phyloP scores from a whole-genome alignment of 768 basidiomycete species.

The Kwoniella mangroviensis region DNA sequence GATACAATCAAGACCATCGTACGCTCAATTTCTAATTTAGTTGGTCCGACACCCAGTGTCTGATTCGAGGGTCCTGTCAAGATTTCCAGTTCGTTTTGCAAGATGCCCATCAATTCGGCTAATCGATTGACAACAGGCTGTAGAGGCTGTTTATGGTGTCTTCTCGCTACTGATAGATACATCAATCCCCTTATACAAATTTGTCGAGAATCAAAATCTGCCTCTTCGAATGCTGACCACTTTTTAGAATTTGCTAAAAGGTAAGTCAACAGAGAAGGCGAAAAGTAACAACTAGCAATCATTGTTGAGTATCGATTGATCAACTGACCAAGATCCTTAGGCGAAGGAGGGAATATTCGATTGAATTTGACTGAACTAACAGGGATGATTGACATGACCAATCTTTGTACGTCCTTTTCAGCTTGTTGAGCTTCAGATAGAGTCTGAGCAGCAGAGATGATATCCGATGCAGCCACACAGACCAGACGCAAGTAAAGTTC shows the following conservation, averaged over 20 bases:
- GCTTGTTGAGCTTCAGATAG: constrained; percentile 55
- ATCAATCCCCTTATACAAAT: constrained; percentile 76
- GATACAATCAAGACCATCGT: constrained; percentile 66
- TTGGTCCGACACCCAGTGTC: constrained; percentile 24
- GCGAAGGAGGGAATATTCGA: constrained; percentile 62
- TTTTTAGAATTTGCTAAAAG: constrained; percentile 70
- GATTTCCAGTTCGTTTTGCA: constrained; percentile 63
- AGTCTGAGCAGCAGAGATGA: constrained; percentile 38
- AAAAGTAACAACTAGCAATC: constrained; percentile 72
- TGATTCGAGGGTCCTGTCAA: constrained; percentile 20
- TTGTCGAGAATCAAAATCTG: constrained; percentile 68
- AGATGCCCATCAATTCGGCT: constrained; percentile 64
- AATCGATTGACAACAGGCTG: constrained; percentile 69
- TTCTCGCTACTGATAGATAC: constrained; percentile 69
- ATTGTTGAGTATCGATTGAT: constrained; percentile 80
- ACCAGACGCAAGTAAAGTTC: constrained; percentile 81
- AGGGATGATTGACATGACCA: constrained; percentile 74
- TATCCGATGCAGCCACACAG: constrained; percentile 65
- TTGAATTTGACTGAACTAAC: constrained; percentile 72
- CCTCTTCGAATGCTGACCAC: constrained; percentile 71
- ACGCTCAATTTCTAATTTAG: constrained; percentile 54
- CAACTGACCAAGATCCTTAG: constrained; percentile 71
- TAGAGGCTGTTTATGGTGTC: constrained; percentile 64
- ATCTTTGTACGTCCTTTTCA: constrained; percentile 64
- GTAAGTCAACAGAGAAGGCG: constrained; percentile 62